phyloP scores from a whole-genome alignment of 768 basidiomycete genomes.

The Hypholoma fasciculare region DNA sequence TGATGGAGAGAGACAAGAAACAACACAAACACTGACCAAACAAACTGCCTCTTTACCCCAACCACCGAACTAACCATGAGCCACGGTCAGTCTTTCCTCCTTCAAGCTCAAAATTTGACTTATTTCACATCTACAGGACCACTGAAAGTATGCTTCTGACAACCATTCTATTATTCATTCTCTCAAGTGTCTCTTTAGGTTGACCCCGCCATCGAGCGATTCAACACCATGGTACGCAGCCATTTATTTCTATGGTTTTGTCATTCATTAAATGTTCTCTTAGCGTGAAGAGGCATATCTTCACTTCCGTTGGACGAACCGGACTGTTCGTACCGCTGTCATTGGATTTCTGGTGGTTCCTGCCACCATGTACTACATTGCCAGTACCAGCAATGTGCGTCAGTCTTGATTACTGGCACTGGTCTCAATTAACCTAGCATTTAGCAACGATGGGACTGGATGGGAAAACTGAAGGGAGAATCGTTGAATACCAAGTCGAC shows the following conservation, averaged over 20 bases:
- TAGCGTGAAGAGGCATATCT: conserved; percentile 87
- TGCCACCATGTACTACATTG: conserved; percentile 48
- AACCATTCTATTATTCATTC: not conserved
- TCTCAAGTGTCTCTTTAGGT: conserved; percentile 23
- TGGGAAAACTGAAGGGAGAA: conserved; percentile 30
- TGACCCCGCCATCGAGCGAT: conserved; percentile 64
- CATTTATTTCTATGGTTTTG: conserved; percentile 1
- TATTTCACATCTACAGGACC: conserved; percentile 40
- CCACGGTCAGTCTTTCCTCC: conserved; percentile 48
- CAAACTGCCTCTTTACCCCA: conserved; percentile 28
- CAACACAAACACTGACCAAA: conserved; percentile 38
- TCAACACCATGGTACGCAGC: conserved; percentile 45
- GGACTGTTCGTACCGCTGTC: conserved; percentile 60
- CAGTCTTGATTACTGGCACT: conserved; percentile 56
- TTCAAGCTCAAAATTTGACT: conserved; percentile 9
- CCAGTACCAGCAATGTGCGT: conserved; percentile 45
- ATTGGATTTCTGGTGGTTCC: conserved; percentile 70
- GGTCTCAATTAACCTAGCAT: not conserved
- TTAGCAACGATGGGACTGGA: conserved; percentile 57
- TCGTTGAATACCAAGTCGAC: conserved; percentile 3
- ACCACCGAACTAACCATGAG: conserved; percentile 34
- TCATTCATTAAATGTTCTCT: conserved; percentile 10
- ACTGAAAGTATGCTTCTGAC: conserved; percentile 47
- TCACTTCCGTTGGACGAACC: conserved; percentile 77
- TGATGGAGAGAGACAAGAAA: conserved; percentile 29